These are phyloP conservation scores for Suillus lakei DNA, from an alignment of 768 basidiomycete genomes.

Conservation along the genomic window DNA sequence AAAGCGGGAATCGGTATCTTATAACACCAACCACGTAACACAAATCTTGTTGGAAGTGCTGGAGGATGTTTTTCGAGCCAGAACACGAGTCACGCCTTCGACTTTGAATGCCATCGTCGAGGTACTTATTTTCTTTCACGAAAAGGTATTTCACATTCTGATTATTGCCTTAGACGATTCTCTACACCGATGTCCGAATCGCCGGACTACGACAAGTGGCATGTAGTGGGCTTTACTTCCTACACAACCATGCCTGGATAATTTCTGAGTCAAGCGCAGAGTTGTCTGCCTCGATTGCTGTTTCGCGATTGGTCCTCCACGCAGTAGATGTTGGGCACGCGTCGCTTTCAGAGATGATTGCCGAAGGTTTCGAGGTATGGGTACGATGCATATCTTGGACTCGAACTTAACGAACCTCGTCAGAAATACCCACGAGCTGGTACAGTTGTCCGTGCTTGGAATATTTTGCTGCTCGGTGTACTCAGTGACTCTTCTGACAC, in stretches of 20 bases:
- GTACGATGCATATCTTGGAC: constrained; percentile 25
- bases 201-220: constrained; percentile 38
- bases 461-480: constrained; percentile 59
- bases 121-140: constrained; percentile 38
- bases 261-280: constrained; percentile 55
- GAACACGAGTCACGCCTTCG: constrained; percentile 50
- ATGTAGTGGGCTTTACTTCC: constrained; percentile 56
- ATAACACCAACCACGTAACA: constrained; percentile 32
- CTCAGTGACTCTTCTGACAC: constrained; percentile 41
- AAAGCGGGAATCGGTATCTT: constrained; percentile 4
- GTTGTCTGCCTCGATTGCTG: constrained; percentile 53
- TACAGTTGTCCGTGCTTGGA: constrained; percentile 65
- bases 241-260: constrained; percentile 53
- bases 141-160: constrained; percentile 6
- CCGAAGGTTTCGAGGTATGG: constrained; percentile 37
- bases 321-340: constrained; percentile 49
- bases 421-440: constrained; percentile 41
- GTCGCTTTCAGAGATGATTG: constrained; percentile 43
- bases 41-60: constrained; percentile 54
- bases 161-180: constrained; percentile 31
- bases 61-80: constrained; percentile 57
- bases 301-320: constrained; percentile 57
- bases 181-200: constrained; percentile 32
- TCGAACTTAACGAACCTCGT: neutral
- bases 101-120: constrained; percentile 59